Evolutionary conservation across 2,329 filamentous ascomycete genomes (phyloP), one percentile per base, ranked within the genome.

Genomic region (Stenocarpella maydis): DNA sequence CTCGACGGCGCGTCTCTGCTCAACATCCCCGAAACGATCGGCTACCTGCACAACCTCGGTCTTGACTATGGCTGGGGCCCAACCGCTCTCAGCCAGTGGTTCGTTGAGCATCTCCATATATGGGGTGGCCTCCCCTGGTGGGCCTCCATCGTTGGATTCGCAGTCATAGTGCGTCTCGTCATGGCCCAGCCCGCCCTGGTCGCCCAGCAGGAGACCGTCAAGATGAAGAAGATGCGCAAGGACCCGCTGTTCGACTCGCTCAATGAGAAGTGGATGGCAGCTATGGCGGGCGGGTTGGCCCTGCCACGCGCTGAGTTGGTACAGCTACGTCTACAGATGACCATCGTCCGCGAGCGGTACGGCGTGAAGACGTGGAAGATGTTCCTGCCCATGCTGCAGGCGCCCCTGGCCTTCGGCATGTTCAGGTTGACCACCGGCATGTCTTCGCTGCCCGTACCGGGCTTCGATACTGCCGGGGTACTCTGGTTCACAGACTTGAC

Each of bases 41-140:
- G 96, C 72, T 98, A 95, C 76, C 84, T 99, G 69, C 88, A 92
- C 74, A 86, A 89, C 8, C 84, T 98, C 14, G 96, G 96, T 4
- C 83, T 99, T 26, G 93, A 98, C 75, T 98, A 91, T 76, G 94
- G 95, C 77, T 95, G 84, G 83, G 95, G 95, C 19, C 88, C 92
- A 6, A 93, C 94, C 0, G 82, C 90, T 4, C 73, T 88, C 19
- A 89, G 96, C 79, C 86, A 98, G 81, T 95, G 87, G 85, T 26
- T 88, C 3, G 82, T 98, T 14, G 96, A 99, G 83, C 90, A 95
- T 77, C 78, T 97, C 49, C 94, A 99, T 80, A 84, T 98, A 71
- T 91, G 86, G 74, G 82, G 80, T 1, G 93, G 91, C 43, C 80
- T 93, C 67, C 93, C 94, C 15, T 98, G 96, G 96, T 94, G 92